Conservation (phyloP, 257 asterid species). For the Solanum sitiens region DNA sequence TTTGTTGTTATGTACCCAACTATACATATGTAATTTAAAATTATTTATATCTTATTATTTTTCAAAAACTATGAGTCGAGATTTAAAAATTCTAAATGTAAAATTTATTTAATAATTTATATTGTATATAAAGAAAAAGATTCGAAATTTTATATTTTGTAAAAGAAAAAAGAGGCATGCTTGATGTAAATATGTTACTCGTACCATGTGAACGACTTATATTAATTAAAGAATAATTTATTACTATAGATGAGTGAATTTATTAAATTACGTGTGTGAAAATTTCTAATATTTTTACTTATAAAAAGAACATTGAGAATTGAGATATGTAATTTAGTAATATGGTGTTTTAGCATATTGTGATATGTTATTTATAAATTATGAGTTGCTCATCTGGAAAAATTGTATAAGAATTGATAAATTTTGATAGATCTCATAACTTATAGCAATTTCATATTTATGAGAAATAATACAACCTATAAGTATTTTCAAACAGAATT, state of each 20-base stretch:
- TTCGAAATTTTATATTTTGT: not conserved
- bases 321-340: not conserved
- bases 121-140: not conserved
- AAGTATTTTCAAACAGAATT: not conserved
- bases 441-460: not conserved
- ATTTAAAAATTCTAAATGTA: not conserved
- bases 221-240: not conserved
- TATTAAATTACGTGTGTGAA: too few species aligned
- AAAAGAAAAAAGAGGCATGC: not conserved
- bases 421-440: not conserved
- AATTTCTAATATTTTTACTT: too few species aligned
- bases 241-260: not conserved
- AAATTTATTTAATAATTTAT: not conserved
- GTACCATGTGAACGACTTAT: not conserved
- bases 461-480: not conserved
- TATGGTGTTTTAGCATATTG: too few species aligned
- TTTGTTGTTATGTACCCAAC: not conserved
- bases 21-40: not conserved
- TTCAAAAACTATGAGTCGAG: not conserved
- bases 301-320: not conserved
- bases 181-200: not conserved
- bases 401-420: not conserved
- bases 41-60: not conserved
- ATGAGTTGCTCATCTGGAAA: not conserved
- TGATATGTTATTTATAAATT: not conserved